Evolutionary conservation across 208 protist species (phyloP), one percentile per base, ranked within the genome.

Genomic region (Phytomonas francai): DNA sequence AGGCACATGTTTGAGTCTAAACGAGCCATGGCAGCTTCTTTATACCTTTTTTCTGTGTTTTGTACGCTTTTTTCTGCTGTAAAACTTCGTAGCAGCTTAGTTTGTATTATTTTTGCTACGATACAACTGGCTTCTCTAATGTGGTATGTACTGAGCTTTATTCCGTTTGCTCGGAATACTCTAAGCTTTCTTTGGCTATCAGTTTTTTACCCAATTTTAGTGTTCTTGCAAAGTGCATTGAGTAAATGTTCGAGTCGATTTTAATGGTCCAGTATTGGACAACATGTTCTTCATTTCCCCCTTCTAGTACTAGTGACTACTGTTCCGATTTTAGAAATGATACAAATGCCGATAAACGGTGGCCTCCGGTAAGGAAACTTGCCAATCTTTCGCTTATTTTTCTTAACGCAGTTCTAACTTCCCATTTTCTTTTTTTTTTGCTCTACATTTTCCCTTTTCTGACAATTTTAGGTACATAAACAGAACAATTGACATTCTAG

Each of bases 121-220:
- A 59, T 83, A 19, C 91, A 95, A 73, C 54, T 96, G 7, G 77
- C 39, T 22, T 80, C 71, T 45, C 34, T 96, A 30, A 63, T 92
- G 61, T 97, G 93, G 93, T 97, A 97, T 70, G 73, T 85, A 25
- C 72, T 97, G 29, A 95, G 91, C 54, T 97, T 84, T 63, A 79
- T 97, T 14, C 93, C 93, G 12, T 97, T 84, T 67, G 89, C 88
- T 1, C 83, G 89, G 16, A 25, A 72, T 59, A n/a, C 31, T 75
- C 14, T 66, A 72, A 16, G 67, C 22, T 49, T 63, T 36, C 19
- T 63, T 63, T 63, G 59, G 34, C 16, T 49, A 51, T 63, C 59
- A 7, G 59, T 63, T 63, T 63, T 49, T 0, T 63, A 63, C 16
- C 32, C 36, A 0, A n/a, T 63, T 36, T 6, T 45, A 51, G 25